Conservation (phyloP, 2,329 filamentous ascomycete species). For the Mariannaea elegans region DNA sequence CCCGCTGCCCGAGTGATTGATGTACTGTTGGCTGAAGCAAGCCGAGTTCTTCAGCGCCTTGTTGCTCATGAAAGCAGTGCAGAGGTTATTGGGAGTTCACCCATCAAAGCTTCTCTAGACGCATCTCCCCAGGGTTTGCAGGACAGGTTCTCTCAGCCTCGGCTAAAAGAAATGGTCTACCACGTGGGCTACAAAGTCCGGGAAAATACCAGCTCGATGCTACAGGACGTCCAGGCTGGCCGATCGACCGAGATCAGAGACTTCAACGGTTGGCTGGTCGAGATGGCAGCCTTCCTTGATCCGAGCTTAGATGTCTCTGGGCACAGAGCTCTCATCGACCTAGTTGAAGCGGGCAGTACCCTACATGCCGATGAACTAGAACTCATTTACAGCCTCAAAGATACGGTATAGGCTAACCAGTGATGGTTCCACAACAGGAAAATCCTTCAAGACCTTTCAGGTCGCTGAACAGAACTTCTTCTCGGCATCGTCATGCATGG, state of each 20-base stretch:
- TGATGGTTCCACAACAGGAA: slow-evolving; percentile 20
- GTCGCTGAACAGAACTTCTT: slow-evolving; percentile 23
- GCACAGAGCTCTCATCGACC: slow-evolving; percentile 52
- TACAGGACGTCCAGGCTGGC: slow-evolving; percentile 64
- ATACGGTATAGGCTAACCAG: slow-evolving; percentile 11
- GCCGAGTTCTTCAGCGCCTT: slow-evolving; percentile 74
- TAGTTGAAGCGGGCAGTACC: slow-evolving; percentile 51
- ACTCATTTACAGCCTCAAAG: slow-evolving; percentile 29
- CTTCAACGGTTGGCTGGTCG: slow-evolving; percentile 68
- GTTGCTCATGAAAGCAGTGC: slow-evolving; percentile 64
- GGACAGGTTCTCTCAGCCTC: slow-evolving; percentile 54
- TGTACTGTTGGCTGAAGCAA: slow-evolving; percentile 77
- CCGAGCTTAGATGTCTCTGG: slow-evolving; percentile 45
- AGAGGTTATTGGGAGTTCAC: slow-evolving; percentile 46
- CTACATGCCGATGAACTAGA: slow-evolving; percentile 48
- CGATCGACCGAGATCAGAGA: slow-evolving; percentile 64
- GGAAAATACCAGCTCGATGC: slow-evolving; percentile 69
- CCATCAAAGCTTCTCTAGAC: slow-evolving; percentile 19
- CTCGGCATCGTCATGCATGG: slow-evolving; percentile 24
- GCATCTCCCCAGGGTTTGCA: slow-evolving; percentile 31
- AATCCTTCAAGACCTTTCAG: slow-evolving; percentile 19
- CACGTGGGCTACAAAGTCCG: slow-evolving; percentile 57
- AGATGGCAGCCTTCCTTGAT: slow-evolving; percentile 53
- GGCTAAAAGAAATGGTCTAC: slow-evolving; percentile 57
- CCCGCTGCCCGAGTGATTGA: slow-evolving; percentile 69